Evolutionary conservation across 805 yeast genomes (phyloP).

Genomic region (Sugiyamaella americana): DNA sequence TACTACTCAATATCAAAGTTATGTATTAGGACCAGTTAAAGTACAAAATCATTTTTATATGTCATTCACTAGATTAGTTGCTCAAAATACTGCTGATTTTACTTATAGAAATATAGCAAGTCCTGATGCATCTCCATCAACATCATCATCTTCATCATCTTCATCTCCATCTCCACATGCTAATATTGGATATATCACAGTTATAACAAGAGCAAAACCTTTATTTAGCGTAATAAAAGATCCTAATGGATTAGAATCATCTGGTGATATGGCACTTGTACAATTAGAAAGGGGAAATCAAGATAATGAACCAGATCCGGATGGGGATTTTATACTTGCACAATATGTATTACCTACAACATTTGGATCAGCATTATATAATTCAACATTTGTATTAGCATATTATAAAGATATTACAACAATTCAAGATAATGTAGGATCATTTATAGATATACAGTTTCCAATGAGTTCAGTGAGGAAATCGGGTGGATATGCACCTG

Average conservation of each 20-base stretch:
- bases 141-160: not conserved
- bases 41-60: slow-evolving; percentile 11
- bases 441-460: slow-evolving; percentile 35
- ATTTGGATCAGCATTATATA: slow-evolving; percentile 17
- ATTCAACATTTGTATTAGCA: slow-evolving; percentile 8
- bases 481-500: slow-evolving; percentile 53
- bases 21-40: slow-evolving; percentile 18
- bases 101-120: slow-evolving; percentile 10
- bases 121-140: not conserved
- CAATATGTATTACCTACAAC: slow-evolving; percentile 17
- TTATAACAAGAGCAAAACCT: slow-evolving; percentile 45
- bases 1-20: slow-evolving; percentile 11
- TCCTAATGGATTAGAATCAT: slow-evolving; percentile 21
- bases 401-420: slow-evolving; percentile 1
- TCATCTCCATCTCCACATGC: slow-evolving; percentile 1
- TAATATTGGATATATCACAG: slow-evolving; percentile 56
- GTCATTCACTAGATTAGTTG: slow-evolving; percentile 18
- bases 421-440: slow-evolving; percentile 36
- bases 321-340: not conserved
- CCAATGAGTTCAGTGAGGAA: slow-evolving; percentile 16
- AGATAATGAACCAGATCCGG: not conserved
- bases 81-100: slow-evolving; percentile 20
- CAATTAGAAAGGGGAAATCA: slow-evolving; percentile 2
- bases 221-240: slow-evolving; percentile 37
- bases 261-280: slow-evolving; percentile 17